Base-by-base conservation (phyloP, 2,329 filamentous ascomycete genomes). In the Tolypocladium amazonense region DNA sequence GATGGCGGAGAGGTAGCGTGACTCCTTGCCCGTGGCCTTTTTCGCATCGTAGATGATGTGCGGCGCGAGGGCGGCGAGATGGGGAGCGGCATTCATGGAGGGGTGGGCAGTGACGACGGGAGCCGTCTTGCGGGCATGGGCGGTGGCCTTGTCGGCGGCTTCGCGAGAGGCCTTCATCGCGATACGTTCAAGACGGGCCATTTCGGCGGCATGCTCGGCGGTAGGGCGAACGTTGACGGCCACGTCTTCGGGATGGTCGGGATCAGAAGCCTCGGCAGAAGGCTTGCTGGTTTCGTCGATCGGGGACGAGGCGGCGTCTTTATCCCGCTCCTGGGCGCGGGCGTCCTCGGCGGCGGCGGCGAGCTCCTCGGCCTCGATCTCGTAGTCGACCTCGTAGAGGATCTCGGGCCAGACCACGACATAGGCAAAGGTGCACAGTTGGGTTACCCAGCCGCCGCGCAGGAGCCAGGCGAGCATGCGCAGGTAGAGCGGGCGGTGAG, bases 391-490 rank as follows among this genome's bases (percentile, higher is more conserved):
- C 64, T 90, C 87, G 68, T 89, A 87, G 66, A 94, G 86, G 63
- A 96, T 89, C 69, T 93, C 88, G 2, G 89, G 86, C 74, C 87
- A 88, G 50, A 94, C 89, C 56, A 93, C 84, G 52, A 97, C 85
- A 79, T 94, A 96, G 15, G 88, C 90, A 72, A 95, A 97, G 0
- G 91, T 94, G 63, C 92, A 89, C 7, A 99, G 81, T 71, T 97
- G 92, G 0, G 90, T 96, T 0, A 97, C 92, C 89, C 94, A 96
- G 18, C 91, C 92, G 55, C 91, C 89, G 47, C 92, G 86, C 77
- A 97, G 86, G 11, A 99, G 82, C 91, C 93, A 99, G 27, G 91
- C 92, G 33, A 99, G 79, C 73, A 97, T 96, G 39, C 90, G 84
- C 73, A 97, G 88, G 72, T 97, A 99, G 2, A 87, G 86, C 8